phyloP scores from a whole-genome alignment of 352 stramenopile species.

The Phytophthora pistaciae region DNA sequence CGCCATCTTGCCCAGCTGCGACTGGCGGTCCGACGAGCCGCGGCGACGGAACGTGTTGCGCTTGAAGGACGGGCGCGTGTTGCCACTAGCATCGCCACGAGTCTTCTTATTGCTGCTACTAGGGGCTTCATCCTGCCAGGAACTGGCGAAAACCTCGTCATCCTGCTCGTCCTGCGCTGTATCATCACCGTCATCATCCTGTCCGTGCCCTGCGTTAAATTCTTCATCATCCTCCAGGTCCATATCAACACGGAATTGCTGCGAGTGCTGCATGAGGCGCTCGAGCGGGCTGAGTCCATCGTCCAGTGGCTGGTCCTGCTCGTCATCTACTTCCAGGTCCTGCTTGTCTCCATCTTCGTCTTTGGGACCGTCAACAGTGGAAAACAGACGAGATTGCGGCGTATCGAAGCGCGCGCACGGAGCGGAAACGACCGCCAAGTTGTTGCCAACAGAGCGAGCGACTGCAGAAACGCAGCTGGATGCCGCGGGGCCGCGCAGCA shows the following conservation, averaged over 20 bases:
- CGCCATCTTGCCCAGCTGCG: constrained; percentile 23
- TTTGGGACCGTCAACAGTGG: constrained; percentile 9
- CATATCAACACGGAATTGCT: constrained; percentile 63
- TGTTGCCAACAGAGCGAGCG: constrained; percentile 6
- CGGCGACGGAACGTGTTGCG: constrained; percentile 27
- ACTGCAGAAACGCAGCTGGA: not conserved
- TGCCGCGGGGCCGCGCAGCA: constrained; percentile 2
- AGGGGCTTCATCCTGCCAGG: constrained; percentile 10
- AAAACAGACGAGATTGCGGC: constrained; percentile 18
- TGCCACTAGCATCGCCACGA: not conserved
- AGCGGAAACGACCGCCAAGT: not conserved
- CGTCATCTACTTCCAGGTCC: constrained; percentile 1
- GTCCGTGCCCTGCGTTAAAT: constrained; percentile 8
- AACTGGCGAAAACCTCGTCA: constrained; percentile 9
- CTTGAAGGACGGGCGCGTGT: not conserved
- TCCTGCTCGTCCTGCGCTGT: constrained; percentile 10
- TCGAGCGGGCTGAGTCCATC: constrained; percentile 67
- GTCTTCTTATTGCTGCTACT: not conserved
- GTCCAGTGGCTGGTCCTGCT: constrained; percentile 13
- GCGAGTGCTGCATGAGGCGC: constrained; percentile 70
- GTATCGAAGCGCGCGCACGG: not conserved
- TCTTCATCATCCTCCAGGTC: constrained; percentile 26
- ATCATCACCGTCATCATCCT: not conserved
- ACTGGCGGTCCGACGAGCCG: constrained; percentile 11
- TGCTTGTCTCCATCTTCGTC: constrained; percentile 25